Percentiles rank a stretch among this genome's conserved stretches.
Evolutionary conservation across 2,329 filamentous ascomycete genomes (phyloP).

Genomic region (Nemania diffusa): DNA sequence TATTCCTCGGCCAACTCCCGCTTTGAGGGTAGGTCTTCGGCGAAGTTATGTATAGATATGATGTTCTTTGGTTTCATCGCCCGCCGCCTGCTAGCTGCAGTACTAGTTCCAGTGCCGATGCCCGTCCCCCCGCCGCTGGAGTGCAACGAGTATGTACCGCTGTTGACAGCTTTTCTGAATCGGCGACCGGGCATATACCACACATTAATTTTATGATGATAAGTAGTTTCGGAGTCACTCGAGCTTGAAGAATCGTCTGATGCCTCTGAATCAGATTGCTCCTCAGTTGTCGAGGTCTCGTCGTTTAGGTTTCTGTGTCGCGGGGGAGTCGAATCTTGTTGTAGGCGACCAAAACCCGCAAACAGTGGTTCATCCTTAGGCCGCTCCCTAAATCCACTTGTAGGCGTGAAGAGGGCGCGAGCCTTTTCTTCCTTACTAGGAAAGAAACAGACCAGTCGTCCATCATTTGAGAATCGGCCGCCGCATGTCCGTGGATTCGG

Average conservation of each 20-base stretch:
- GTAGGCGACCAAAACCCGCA: slow-evolving; percentile 66
- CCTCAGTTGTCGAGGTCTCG: slow-evolving; percentile 62
- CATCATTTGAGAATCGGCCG: slow-evolving; percentile 70
- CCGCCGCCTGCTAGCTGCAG: slow-evolving; percentile 62
- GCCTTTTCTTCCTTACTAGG: slow-evolving; percentile 73
- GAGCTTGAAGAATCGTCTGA: slow-evolving; percentile 63
- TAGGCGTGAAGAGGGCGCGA: slow-evolving; percentile 58
- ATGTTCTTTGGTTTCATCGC: slow-evolving; percentile 70
- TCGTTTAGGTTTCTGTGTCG: slow-evolving; percentile 60
- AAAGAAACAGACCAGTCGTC: slow-evolving; percentile 74
- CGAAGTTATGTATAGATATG: slow-evolving; percentile 77
- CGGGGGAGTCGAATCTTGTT: slow-evolving; percentile 61
- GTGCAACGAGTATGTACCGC: slow-evolving; percentile 65
- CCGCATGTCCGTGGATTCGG: slow-evolving; percentile 69
- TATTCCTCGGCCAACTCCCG: slow-evolving; percentile 81
- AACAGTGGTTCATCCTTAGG: slow-evolving; percentile 66
- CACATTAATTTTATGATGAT: slow-evolving; percentile 66
- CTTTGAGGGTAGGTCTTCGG: slow-evolving; percentile 80
- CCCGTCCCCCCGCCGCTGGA: slow-evolving; percentile 71
- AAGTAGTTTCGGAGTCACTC: slow-evolving; percentile 71
- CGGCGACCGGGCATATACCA: slow-evolving; percentile 66
- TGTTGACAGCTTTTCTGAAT: slow-evolving; percentile 63
- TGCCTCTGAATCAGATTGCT: slow-evolving; percentile 62
- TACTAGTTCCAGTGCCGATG: slow-evolving; percentile 66
- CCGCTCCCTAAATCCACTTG: slow-evolving; percentile 59